Evolutionary conservation across 495 filamentous ascomycete species (phyloP).

Genomic region (Neurospora sp.): DNA sequence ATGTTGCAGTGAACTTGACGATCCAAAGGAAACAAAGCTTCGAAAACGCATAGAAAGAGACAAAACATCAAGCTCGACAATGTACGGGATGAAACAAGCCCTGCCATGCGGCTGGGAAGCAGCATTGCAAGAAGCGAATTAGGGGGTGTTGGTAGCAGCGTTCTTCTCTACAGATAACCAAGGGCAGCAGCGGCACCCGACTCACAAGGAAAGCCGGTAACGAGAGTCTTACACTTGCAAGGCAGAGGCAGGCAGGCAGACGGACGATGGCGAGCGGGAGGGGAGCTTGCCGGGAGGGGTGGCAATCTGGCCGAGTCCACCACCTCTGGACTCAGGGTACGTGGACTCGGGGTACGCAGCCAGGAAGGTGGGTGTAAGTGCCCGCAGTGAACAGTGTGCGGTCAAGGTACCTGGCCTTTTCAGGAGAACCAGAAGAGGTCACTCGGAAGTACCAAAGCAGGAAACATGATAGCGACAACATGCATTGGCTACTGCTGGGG

Average conservation of each 20-base stretch:
- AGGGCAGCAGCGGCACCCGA: conserved; percentile 12
- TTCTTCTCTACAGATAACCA: not conserved
- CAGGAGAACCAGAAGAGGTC: conserved; percentile 5
- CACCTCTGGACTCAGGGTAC: not conserved
- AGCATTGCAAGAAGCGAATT: conserved; percentile 37
- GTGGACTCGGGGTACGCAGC: not conserved
- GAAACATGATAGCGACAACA: conserved; percentile 12
- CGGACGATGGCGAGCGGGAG: conserved; percentile 1
- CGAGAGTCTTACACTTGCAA: not conserved
- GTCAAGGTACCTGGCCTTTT: conserved; percentile 6
- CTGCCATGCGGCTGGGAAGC: conserved; percentile 37
- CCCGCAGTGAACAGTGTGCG: conserved; percentile 9
- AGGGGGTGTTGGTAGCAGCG: conserved; percentile 10
- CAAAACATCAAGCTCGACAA: conserved; percentile 33
- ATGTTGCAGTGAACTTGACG: conserved; percentile 17
- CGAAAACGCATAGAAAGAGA: conserved; percentile 36
- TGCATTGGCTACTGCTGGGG: not conserved
- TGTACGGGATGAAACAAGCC: conserved; percentile 36
- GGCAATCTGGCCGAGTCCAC: not conserved
- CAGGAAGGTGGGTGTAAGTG: conserved; percentile 7
- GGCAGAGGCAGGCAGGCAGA: conserved; percentile 5
- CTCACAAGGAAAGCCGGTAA: conserved; percentile 8
- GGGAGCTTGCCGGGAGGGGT: not conserved
- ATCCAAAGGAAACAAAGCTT: conserved; percentile 25
- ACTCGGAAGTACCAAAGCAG: conserved; percentile 14